phyloP scores from a whole-genome alignment of 148 eudicot species.

The Cornus controversa region DNA sequence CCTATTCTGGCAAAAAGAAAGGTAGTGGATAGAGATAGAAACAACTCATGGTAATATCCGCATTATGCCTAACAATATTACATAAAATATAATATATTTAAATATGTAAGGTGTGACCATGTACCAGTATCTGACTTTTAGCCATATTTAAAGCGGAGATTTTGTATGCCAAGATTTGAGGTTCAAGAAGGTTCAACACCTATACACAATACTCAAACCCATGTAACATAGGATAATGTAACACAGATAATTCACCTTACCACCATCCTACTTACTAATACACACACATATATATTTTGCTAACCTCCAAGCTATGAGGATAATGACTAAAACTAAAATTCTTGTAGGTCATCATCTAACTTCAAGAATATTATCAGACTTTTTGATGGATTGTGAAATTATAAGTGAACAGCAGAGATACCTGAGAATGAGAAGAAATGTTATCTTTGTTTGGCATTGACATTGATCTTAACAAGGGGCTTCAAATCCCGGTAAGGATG shows the following conservation, averaged over 20 bases:
- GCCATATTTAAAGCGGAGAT: neutral
- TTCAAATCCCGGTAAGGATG: neutral
- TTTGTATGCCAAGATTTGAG: neutral
- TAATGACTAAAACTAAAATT: neutral
- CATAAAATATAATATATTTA: no score
- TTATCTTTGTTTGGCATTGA: conserved; percentile 25
- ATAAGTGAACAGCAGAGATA: neutral
- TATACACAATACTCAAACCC: neutral
- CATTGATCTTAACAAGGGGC: conserved; percentile 13
- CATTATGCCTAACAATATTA: no score
- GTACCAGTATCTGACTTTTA: neutral
- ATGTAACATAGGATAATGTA: neutral
- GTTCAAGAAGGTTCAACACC: neutral
- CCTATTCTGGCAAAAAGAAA: neutral
- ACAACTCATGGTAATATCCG: neutral
- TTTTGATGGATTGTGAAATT: neutral
- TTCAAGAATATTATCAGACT: neutral
- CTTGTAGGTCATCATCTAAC: neutral
- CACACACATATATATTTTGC: no score
- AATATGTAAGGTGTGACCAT: neutral
- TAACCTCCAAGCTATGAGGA: neutral
- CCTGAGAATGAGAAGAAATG: conserved; percentile 26
- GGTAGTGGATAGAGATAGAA: neutral
- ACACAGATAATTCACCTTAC: neutral
- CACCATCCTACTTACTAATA: no score